These are phyloP conservation scores for Coniochaeta sp. DNA, from an alignment of 2,329 filamentous ascomycete genomes.

Conservation along the genomic window DNA sequence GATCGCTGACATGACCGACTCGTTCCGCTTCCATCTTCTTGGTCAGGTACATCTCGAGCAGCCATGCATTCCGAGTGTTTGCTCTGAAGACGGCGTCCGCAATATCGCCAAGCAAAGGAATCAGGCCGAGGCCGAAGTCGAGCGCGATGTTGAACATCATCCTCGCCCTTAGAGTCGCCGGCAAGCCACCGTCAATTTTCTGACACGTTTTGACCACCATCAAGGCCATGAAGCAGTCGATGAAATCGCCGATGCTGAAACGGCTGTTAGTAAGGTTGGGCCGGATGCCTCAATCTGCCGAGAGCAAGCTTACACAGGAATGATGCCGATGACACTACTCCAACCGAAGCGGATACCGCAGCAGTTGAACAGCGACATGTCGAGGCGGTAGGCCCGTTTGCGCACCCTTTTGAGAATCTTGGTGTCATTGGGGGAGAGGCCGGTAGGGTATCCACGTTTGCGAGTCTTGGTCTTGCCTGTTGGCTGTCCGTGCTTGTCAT, in stretches of 20 bases:
- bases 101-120: constrained; percentile 71
- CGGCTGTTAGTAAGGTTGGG: constrained; percentile 10
- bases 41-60: constrained; percentile 52
- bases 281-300: constrained; percentile 8
- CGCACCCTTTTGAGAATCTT: constrained; percentile 81
- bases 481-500: constrained; percentile 56
- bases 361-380: constrained; percentile 76
- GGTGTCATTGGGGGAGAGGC: constrained; percentile 75
- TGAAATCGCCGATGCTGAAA: constrained; percentile 61
- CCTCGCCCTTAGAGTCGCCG: constrained; percentile 45
- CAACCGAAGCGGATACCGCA: constrained; percentile 82
- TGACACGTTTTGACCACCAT: constrained; percentile 67
- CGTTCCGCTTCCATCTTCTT: constrained; percentile 54
- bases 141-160: constrained; percentile 78
- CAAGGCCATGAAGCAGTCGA: constrained; percentile 67
- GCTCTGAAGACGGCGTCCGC: constrained; percentile 65
- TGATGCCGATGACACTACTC: constrained; percentile 74
- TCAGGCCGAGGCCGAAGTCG: constrained; percentile 66
- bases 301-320: constrained; percentile 63
- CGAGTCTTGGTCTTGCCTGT: constrained; percentile 70
- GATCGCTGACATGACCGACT: constrained; percentile 30
- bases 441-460: constrained; percentile 76
- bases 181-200: constrained; percentile 70
- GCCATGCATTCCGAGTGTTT: constrained; percentile 68
- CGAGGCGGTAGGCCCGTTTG: constrained; percentile 74